These are phyloP conservation scores for Phytopythium boreale DNA, from an alignment of 352 stramenopile species.

Conservation along the genomic window DNA sequence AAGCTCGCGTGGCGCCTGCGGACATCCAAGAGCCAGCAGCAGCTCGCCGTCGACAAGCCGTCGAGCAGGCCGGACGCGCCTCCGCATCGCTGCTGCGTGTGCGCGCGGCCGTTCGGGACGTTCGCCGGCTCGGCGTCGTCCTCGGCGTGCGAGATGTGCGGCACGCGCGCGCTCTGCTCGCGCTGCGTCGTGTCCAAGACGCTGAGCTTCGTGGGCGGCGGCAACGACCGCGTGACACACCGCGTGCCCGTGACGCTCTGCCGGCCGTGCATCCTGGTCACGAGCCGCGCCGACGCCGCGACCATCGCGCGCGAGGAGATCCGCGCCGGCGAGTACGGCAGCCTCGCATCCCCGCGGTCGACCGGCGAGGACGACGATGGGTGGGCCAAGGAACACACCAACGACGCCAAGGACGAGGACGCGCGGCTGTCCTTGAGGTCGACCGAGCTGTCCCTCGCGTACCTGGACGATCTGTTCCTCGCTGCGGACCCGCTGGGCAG, in stretches of 20 bases:
- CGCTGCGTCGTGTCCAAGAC: constrained; percentile 24
- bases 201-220: constrained; percentile 18
- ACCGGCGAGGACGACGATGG: constrained; percentile 7
- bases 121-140: constrained; percentile 5
- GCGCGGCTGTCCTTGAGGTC: not conserved
- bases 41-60: not conserved
- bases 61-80: constrained; percentile 4
- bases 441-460: constrained; percentile 4
- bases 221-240: constrained; percentile 20
- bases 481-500: constrained; percentile 8
- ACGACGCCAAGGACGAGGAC: not conserved
- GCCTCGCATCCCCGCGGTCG: constrained; percentile 17
- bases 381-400: not conserved
- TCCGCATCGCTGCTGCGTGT: constrained; percentile 13
- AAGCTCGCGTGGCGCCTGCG: constrained; percentile 42
- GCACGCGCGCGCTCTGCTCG: constrained; percentile 20
- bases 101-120: constrained; percentile 17
- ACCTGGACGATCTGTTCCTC: constrained; percentile 4
- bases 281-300: constrained; percentile 19
- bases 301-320: constrained; percentile 28
- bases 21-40: not conserved
- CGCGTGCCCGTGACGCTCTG: constrained; percentile 19
- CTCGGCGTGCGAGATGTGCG: constrained; percentile 23
- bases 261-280: constrained; percentile 18
- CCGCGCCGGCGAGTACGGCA: constrained; percentile 26